Conservation (phyloP, 257 asterid species). For the Solanum piurae region DNA sequence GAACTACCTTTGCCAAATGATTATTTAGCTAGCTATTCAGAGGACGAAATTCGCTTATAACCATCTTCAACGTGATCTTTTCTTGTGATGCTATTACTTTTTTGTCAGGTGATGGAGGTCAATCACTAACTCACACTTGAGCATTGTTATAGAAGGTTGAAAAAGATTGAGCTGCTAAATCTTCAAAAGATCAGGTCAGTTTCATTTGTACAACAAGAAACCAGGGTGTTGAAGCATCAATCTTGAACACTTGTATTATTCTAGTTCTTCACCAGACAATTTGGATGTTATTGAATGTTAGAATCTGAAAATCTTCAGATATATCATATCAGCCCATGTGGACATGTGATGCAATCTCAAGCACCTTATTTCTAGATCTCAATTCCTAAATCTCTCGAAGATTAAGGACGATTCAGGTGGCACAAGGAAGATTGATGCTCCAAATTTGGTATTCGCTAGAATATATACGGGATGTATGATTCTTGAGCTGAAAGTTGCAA, state of each 20-base stretch:
- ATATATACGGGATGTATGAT: not conserved
- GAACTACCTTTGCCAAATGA: not conserved
- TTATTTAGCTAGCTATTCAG: not conserved
- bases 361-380: not conserved
- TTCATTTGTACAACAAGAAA: not conserved
- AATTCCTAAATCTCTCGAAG: not conserved
- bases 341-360: not conserved
- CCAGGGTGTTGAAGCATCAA: not conserved
- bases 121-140: conserved; percentile 6
- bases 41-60: not conserved
- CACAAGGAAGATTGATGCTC: not conserved
- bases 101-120: conserved; percentile 9
- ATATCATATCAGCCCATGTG: not conserved
- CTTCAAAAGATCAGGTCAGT: not conserved
- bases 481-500: not conserved
- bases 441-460: not conserved
- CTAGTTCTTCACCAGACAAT: not conserved
- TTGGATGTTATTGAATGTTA: not conserved
- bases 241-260: not conserved
- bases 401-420: not conserved
- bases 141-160: not conserved
- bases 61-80: not conserved
- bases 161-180: not conserved
- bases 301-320: not conserved
- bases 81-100: conserved; percentile 3